These are phyloP conservation scores for Solanum peruvianum DNA, from an alignment of 257 asterid species.

Conservation along the genomic window DNA sequence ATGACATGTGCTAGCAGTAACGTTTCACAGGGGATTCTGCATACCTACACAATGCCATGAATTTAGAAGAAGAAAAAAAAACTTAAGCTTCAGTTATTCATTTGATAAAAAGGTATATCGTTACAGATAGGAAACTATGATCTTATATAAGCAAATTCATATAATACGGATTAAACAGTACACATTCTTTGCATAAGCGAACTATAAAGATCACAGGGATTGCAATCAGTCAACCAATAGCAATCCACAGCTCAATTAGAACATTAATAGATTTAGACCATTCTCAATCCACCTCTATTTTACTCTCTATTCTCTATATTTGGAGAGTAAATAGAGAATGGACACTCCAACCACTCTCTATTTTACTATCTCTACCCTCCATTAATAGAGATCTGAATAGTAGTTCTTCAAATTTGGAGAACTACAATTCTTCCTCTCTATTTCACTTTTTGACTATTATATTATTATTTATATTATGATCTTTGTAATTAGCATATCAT, in stretches of 20 bases:
- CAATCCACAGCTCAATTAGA: background rate
- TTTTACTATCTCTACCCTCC: too few species aligned
- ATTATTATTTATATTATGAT: too few species aligned
- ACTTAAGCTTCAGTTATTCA: background rate
- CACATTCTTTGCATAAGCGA: background rate
- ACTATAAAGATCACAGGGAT: background rate
- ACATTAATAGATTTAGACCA: background rate
- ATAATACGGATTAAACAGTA: background rate
- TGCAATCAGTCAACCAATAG: background rate
- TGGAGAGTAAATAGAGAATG: too few species aligned
- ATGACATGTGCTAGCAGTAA: slow-evolving; percentile 45
- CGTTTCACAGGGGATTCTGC: slow-evolving; percentile 28
- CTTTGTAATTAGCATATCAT: too few species aligned
- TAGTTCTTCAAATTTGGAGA: too few species aligned
- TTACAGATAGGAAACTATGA: background rate
- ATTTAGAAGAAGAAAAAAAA: background rate
- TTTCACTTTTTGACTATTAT: too few species aligned
- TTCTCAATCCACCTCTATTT: too few species aligned
- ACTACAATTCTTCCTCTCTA: too few species aligned
- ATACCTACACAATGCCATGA: slow-evolving; percentile 25
- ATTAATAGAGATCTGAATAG: too few species aligned
- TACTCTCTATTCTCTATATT: too few species aligned
- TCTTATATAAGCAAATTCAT: background rate
- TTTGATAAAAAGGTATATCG: background rate
- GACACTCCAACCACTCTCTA: too few species aligned